Conservation (phyloP, 805 yeast species). For the Yarrowia hollandica region DNA sequence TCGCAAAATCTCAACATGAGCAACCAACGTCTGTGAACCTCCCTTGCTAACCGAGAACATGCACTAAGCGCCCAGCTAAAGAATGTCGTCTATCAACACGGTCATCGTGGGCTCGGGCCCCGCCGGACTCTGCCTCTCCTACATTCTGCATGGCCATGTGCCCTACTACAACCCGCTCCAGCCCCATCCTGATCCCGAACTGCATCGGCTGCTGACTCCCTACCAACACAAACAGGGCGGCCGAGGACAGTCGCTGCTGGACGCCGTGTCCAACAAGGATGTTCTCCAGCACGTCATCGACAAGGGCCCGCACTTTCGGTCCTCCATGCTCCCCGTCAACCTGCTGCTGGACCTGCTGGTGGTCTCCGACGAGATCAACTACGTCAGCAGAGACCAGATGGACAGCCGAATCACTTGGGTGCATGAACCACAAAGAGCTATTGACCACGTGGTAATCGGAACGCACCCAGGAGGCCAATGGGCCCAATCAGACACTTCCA, state of each 20-base stretch:
- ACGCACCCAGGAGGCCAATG: conserved; percentile 42
- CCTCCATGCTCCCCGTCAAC: conserved; percentile 36
- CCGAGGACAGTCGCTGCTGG: conserved; percentile 30
- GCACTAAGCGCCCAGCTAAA: background rate
- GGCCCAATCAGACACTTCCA: conserved; percentile 34
- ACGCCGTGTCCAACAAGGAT: conserved; percentile 33
- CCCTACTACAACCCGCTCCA: conserved; percentile 39
- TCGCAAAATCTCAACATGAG: conserved; percentile 14
- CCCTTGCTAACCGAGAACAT: background rate
- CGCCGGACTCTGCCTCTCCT: conserved; percentile 40
- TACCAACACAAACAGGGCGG: conserved; percentile 6
- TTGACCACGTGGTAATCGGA: conserved; percentile 37
- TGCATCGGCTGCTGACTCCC: conserved; percentile 34
- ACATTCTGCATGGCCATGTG: conserved; percentile 39
- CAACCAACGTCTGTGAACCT: background rate
- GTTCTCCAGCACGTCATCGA: conserved; percentile 34
- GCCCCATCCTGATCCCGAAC: conserved; percentile 39
- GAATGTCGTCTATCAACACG: conserved; percentile 21
- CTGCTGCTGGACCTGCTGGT: conserved; percentile 37
- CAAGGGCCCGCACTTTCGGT: conserved; percentile 33
- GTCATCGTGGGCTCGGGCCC: conserved; percentile 40
- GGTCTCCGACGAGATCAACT: conserved; percentile 37
- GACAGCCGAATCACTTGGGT: conserved; percentile 39
- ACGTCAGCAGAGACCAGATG: conserved; percentile 31
- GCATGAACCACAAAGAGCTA: conserved; percentile 25